Conservation (phyloP, 2,329 filamentous ascomycete genomes). For the Ophiostoma angusticollis region DNA sequence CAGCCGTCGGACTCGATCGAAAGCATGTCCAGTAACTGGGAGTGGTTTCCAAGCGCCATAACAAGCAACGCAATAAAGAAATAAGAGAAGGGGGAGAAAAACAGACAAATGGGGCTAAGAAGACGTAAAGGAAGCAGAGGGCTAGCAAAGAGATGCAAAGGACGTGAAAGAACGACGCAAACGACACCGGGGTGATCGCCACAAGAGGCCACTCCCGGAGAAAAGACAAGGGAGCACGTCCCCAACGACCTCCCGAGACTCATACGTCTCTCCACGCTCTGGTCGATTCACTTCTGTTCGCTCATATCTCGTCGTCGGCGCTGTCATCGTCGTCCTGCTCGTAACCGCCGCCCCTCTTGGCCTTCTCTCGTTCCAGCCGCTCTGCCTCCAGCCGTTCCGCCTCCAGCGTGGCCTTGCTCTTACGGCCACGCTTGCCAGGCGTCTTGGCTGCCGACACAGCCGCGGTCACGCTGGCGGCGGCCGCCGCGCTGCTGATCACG, state of each 20-base stretch:
- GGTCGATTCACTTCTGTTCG: not conserved
- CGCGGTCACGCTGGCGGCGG: conserved; percentile 1
- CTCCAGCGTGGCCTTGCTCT: conserved; percentile 15
- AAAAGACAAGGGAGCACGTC: no score
- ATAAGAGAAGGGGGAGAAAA: not conserved
- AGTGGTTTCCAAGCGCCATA: not conserved
- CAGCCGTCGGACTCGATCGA: no score
- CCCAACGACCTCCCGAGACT: no score
- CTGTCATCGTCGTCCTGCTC: conserved; percentile 1
- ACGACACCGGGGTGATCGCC: no score
- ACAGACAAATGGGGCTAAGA: not conserved
- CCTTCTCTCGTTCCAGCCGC: not conserved
- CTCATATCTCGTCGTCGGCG: not conserved
- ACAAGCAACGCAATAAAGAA: not conserved
- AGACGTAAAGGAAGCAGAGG: not conserved
- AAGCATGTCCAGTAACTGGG: no score
- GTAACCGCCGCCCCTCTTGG: not conserved
- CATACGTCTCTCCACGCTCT: not conserved
- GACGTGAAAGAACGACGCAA: no score
- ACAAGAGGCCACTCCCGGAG: no score
- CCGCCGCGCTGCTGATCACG: no score
- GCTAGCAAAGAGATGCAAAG: not conserved
- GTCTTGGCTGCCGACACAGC: conserved; percentile 5
- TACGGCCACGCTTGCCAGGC: conserved; percentile 14
- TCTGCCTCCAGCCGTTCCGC: conserved; percentile 10